These are phyloP conservation scores for Leccinum pellstonianum DNA, from an alignment of 768 basidiomycete genomes.

Conservation along the genomic window DNA sequence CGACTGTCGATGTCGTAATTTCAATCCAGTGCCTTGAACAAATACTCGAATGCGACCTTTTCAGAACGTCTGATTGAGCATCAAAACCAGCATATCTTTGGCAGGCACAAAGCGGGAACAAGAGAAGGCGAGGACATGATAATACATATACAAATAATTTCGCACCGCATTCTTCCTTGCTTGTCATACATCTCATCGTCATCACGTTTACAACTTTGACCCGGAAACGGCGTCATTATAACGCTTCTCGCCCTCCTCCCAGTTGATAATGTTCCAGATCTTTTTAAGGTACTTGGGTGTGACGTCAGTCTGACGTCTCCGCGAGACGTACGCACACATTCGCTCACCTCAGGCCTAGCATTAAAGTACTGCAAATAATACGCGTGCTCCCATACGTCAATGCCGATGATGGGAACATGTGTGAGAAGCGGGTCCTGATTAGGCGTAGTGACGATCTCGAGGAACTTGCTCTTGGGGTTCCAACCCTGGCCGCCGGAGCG, in stretches of 20 bases:
- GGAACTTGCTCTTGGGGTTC: constrained; percentile 62
- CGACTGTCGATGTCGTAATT: neutral
- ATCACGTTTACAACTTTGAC: constrained; percentile 36
- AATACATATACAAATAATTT: constrained; percentile 10
- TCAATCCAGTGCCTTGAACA: neutral
- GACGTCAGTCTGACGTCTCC: neutral
- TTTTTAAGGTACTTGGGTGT: constrained; percentile 62
- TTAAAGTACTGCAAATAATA: constrained; percentile 98
- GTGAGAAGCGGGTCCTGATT: constrained; percentile 92
- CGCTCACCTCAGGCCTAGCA: constrained; percentile 85
- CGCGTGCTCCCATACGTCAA: constrained; percentile 96
- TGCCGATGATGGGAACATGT: constrained; percentile 81
- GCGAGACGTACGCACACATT: neutral
- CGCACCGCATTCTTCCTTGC: neutral
- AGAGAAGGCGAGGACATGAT: neutral
- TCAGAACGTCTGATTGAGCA: neutral
- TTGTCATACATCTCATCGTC: neutral
- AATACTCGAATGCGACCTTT: no score
- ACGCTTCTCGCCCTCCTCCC: constrained; percentile 73
- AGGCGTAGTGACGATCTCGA: constrained; percentile 87
- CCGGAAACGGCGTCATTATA: constrained; percentile 43
- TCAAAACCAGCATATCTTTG: neutral
- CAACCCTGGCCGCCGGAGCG: constrained; percentile 50
- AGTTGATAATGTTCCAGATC: constrained; percentile 73
- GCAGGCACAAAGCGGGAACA: no score